phyloP scores from a whole-genome alignment of 163 green algal species.

The Coccomyxa subellipsoidea region DNA sequence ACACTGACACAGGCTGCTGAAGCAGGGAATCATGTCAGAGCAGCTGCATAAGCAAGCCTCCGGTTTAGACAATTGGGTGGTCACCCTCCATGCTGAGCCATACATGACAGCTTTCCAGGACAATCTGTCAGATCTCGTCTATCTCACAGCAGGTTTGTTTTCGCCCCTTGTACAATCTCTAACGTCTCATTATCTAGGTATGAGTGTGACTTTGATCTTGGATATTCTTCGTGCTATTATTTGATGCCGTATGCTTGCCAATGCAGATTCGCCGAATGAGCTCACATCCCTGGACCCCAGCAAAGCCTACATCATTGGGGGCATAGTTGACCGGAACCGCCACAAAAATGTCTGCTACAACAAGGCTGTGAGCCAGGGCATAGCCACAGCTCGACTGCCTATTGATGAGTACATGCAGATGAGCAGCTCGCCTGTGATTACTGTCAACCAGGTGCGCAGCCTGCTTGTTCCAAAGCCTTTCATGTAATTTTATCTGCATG shows the following conservation, averaged over 20 bases:
- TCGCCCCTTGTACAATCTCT: background rate
- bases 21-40: background rate
- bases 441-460: slow-evolving; percentile 52
- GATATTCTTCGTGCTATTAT: background rate
- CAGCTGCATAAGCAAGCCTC: background rate
- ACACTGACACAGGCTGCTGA: background rate
- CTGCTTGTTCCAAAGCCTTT: background rate
- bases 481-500: background rate
- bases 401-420: slow-evolving; percentile 65
- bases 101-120: slow-evolving; percentile 52
- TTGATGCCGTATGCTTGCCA: background rate
- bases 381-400: slow-evolving; percentile 73
- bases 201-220: background rate
- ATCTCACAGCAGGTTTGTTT: slow-evolving; percentile 62
- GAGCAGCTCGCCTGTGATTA: slow-evolving; percentile 41
- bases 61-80: slow-evolving; percentile 15
- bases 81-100: slow-evolving; percentile 25
- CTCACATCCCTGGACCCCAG: slow-evolving; percentile 43
- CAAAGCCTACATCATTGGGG: slow-evolving; percentile 83
- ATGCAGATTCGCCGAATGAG: slow-evolving; percentile 62
- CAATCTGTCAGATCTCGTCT: slow-evolving; percentile 66
- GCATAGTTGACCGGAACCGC: slow-evolving; percentile 88
- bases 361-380: slow-evolving; percentile 51
- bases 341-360: slow-evolving; percentile 68
- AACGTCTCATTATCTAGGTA: background rate